Percentiles rank a stretch among this genome's conserved stretches.
phyloP scores from a whole-genome alignment of 108 stramenopile species.

The Seminavis robusta region DNA sequence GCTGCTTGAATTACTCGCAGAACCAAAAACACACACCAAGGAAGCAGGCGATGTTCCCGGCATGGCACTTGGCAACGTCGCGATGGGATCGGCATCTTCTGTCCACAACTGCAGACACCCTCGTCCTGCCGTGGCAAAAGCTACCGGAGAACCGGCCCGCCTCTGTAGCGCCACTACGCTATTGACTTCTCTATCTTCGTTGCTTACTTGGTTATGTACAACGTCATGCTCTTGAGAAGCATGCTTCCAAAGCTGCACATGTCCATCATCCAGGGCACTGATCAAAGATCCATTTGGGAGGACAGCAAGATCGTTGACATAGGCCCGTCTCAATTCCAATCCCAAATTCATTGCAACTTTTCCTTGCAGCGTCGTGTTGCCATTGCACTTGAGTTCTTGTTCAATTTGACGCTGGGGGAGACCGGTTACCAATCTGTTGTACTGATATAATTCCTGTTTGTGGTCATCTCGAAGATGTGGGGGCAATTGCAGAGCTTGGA shows the following conservation, averaged over 20 bases:
- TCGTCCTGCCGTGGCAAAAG: constrained; percentile 48
- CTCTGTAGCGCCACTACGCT: constrained; percentile 28
- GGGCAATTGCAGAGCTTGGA: constrained; percentile 34
- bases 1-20: too few species aligned
- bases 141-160: neutral
- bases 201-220: constrained; percentile 11
- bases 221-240: constrained; percentile 24
- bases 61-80: constrained; percentile 7
- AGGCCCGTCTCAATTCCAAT: constrained; percentile 46
- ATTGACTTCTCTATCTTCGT: constrained; percentile 18
- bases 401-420: constrained; percentile 52
- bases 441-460: constrained; percentile 10
- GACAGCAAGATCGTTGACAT: constrained; percentile 52
- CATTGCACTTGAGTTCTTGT: constrained; percentile 12
- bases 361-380: constrained; percentile 12
- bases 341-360: constrained; percentile 54
- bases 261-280: constrained; percentile 48
- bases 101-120: constrained; percentile 37
- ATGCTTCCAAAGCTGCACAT: constrained; percentile 49
- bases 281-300: constrained; percentile 39
- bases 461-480: constrained; percentile 10
- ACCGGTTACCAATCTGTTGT: constrained; percentile 47
- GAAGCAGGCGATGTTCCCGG: constrained; percentile 39
- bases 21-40: constrained; percentile 10
- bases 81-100: constrained; percentile 19